Evolutionary conservation across 2,329 filamentous ascomycete genomes (phyloP).

Genomic region (Geosmithia putterillii): DNA sequence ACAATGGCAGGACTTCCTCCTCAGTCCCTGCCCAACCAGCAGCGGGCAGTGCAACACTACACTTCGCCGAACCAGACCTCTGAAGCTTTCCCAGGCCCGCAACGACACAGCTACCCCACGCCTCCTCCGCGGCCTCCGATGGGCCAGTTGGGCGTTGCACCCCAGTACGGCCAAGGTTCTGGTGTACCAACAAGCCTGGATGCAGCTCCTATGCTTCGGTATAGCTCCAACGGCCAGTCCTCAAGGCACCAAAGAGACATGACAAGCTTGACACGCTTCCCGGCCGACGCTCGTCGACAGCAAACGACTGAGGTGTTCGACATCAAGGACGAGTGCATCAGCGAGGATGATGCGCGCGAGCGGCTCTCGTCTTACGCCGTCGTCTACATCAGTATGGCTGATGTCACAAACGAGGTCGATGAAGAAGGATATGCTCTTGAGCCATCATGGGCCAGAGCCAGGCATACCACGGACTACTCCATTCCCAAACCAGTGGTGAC

Average conservation of each 20-base stretch:
- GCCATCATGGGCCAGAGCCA: constrained; percentile 27
- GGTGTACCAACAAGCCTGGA: background rate
- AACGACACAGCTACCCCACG: background rate
- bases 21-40: background rate
- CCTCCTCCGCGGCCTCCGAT: background rate
- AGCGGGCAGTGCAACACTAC: background rate
- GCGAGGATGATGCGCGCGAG: constrained; percentile 23
- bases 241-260: background rate
- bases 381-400: constrained; percentile 27
- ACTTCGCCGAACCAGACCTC: background rate
- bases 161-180: background rate
- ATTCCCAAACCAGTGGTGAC: constrained; percentile 24
- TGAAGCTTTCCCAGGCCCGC: no score
- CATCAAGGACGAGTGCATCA: constrained; percentile 21
- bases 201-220: background rate
- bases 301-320: constrained; percentile 16
- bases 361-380: constrained; percentile 25
- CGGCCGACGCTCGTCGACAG: background rate
- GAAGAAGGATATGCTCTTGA: constrained; percentile 18
- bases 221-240: background rate
- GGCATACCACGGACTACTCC: constrained; percentile 17
- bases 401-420: constrained; percentile 18
- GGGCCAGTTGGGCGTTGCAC: constrained; percentile 4
- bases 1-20: background rate
- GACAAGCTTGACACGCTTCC: background rate